phyloP scores from a whole-genome alignment of 148 eudicot species.

The Tetragonia tetragonoides region DNA sequence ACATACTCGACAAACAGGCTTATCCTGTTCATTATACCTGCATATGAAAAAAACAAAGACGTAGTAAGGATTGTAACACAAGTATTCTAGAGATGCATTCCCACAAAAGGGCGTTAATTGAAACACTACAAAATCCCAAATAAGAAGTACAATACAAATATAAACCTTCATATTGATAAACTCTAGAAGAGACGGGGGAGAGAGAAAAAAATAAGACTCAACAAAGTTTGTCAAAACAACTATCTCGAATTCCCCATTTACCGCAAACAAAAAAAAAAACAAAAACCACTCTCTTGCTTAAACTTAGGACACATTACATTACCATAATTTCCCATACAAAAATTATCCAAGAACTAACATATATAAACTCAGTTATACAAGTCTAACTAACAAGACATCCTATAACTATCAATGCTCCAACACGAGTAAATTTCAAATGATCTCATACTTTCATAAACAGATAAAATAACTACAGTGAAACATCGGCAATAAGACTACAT shows the following conservation, averaged over 20 bases:
- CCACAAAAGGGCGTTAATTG: neutral
- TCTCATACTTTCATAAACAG: no score
- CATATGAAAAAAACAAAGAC: conserved; percentile 15
- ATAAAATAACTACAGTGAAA: no score
- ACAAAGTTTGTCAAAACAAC: neutral
- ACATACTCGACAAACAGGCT: conserved; percentile 91
- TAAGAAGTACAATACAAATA: neutral
- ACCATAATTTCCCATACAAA: no score
- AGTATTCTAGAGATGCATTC: neutral
- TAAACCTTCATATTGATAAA: neutral
- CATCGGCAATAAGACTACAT: no score
- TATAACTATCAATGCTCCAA: no score
- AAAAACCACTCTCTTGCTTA: neutral
- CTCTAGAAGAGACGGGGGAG: neutral
- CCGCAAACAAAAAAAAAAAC: neutral
- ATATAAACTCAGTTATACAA: no score
- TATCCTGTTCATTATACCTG: conserved; percentile 86
- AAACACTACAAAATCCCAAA: neutral
- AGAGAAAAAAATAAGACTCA: neutral
- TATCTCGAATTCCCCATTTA: neutral
- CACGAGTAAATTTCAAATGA: no score
- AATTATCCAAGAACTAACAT: no score
- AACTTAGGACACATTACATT: no score
- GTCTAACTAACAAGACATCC: no score
- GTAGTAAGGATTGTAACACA: neutral